Base-by-base conservation (phyloP, 1,284 basidiomycete species). In the Veloporphyrellus conicus region DNA sequence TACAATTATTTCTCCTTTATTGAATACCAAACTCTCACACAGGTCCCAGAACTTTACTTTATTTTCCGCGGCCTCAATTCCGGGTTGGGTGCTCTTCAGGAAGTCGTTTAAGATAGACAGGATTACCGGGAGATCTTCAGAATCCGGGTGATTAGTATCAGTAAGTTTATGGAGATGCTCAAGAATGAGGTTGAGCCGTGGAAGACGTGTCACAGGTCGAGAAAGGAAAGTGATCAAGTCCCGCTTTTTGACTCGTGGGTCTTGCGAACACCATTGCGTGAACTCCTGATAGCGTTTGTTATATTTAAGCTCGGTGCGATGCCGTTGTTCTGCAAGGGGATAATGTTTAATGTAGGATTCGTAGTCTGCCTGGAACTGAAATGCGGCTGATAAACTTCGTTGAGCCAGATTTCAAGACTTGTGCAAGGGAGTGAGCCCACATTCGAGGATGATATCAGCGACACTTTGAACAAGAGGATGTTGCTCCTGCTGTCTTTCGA, bases 311-410 rank as follows among this genome's bases (percentile, higher is more conserved):
- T 93, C 87, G 27, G 79, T 76, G 37, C 84, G 81, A 57, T 92
- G 87, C 27, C 75, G 75, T 12, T 86, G 84, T 59, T 91, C 86
- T 1, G 90, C 79, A 34, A 91, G 72, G 3, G 90, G 90, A 53
- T 90, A 90, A 54, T 90, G 84, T 58, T 89, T 87, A 65, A 90
- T 87, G 63, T 90, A 90, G 0, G 72, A 71, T 54, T 90, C 87
- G 54, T 90, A 90, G 9, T 77, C 77, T 8, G 69, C 63, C 32
- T 78, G 77, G 61, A 86, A 88, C 35, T 64, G 58, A 33, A 75
- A 58, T 41, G 67, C 60, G 58, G 69, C 69, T 71, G 47, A 53
- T 41, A 48, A 43, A 46, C 40, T n/a, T n/a, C n/a, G 20, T 54
- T 64, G 35, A 66, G 53, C 41, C 35, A 43, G 36, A 47, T 47